Conservation (phyloP, 2,329 filamentous ascomycete genomes). For the Sclerotiophoma versabilis region DNA sequence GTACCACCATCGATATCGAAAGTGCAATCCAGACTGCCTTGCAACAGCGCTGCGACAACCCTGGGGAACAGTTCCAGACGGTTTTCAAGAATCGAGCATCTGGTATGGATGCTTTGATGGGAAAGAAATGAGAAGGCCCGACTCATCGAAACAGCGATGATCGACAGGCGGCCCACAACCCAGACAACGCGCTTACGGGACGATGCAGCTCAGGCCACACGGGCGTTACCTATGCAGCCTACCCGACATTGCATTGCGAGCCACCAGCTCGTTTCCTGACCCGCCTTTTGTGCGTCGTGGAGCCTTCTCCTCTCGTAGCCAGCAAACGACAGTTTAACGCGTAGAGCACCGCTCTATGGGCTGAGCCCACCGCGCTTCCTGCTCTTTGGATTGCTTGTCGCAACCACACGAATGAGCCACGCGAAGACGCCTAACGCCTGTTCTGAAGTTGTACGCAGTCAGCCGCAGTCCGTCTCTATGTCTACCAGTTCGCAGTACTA, state of each 20-base stretch:
- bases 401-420: constrained; percentile 31
- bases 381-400: constrained; percentile 27
- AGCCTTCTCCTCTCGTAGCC: constrained; percentile 28
- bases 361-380: constrained; percentile 27
- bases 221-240: constrained; percentile 29
- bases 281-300: constrained; percentile 28
- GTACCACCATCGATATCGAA: constrained; percentile 13
- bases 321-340: constrained; percentile 27
- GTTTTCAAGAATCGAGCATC: not conserved
- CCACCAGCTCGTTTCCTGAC: constrained; percentile 31
- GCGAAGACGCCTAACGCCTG: constrained; percentile 22
- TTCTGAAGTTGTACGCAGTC: constrained; percentile 33
- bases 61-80: constrained; percentile 1
- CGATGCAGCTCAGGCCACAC: constrained; percentile 28
- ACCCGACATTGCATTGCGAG: constrained; percentile 25
- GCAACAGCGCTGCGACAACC: constrained; percentile 5
- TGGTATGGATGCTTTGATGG: not conserved
- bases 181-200: constrained; percentile 26
- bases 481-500: constrained; percentile 41
- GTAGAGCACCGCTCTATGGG: constrained; percentile 28
- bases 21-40: constrained; percentile 12
- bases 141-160: not conserved
- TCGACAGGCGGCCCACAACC: constrained; percentile 9
- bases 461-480: constrained; percentile 36
- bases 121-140: constrained; percentile 3